A percentile compares a stretch with the other conserved stretches of the same genome.
Conservation (phyloP, 306 rosid genomes). For the Clitoria ternatea region DNA sequence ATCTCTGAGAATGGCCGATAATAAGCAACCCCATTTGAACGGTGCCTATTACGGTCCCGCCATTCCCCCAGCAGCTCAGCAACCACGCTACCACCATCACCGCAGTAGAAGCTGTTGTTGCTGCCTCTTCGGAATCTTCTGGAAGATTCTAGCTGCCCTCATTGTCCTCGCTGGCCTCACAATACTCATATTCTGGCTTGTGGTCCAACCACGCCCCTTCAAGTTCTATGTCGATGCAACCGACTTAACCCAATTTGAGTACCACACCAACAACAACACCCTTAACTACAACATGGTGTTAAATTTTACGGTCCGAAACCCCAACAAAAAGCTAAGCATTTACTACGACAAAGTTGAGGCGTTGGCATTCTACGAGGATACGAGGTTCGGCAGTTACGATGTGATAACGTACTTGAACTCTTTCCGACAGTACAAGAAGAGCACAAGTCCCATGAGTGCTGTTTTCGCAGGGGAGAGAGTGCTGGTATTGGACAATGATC, state of each 20-base stretch:
- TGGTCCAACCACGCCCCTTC: slow-evolving; percentile 57
- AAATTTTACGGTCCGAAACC: slow-evolving; percentile 43
- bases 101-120: slow-evolving; percentile 15
- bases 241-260: slow-evolving; percentile 45
- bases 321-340: slow-evolving; percentile 40
- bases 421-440: slow-evolving; percentile 41
- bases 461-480: slow-evolving; percentile 32
- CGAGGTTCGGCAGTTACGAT: not conserved
- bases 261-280: slow-evolving; percentile 29
- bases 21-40: slow-evolving; percentile 23
- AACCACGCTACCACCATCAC: not conserved
- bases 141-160: slow-evolving; percentile 43
- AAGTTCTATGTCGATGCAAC: slow-evolving; percentile 51
- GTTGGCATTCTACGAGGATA: slow-evolving; percentile 29
- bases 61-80: slow-evolving; percentile 21
- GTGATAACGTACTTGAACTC: slow-evolving; percentile 36
- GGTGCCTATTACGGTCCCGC: slow-evolving; percentile 35
- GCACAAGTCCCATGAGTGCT: slow-evolving; percentile 25
- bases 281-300: slow-evolving; percentile 34
- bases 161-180: slow-evolving; percentile 35
- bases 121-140: slow-evolving; percentile 49
- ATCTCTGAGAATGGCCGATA: not conserved
- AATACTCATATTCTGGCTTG: slow-evolving; percentile 53
- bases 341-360: slow-evolving; percentile 45
- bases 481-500: not conserved